These are phyloP conservation scores for Allomyces macrogynus DNA, from an alignment of 192 early-diverging fungal genomes.

Conservation along the genomic window DNA sequence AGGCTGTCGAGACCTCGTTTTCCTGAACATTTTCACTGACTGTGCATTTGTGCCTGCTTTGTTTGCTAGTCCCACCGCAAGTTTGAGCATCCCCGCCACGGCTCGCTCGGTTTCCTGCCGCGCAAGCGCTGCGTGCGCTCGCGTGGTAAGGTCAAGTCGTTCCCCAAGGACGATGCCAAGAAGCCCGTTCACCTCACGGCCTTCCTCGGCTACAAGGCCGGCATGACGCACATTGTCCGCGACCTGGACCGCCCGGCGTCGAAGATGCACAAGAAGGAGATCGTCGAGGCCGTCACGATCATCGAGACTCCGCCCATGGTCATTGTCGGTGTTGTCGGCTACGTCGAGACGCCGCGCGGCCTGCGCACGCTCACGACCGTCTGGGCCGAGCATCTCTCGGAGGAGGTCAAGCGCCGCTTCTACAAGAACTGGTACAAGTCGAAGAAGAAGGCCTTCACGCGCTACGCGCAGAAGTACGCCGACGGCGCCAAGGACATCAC, in stretches of 20 bases:
- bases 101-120: conserved; percentile 55
- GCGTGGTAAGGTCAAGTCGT: conserved; percentile 93
- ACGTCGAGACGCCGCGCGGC: conserved; percentile 97
- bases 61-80: conserved; percentile 62
- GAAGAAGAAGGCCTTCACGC: conserved; percentile 99
- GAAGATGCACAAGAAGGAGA: conserved; percentile 99
- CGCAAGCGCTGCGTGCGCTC: conserved; percentile 81
- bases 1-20: too few species aligned
- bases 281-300: conserved; percentile 97
- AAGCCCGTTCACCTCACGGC: conserved; percentile 96
- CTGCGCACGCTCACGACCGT: conserved; percentile 96
- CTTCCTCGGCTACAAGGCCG: conserved; percentile 99
- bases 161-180: conserved; percentile 91
- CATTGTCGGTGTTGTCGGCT: conserved; percentile 96
- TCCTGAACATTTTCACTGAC: too few species aligned
- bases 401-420: conserved; percentile 97
- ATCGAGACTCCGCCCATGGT: conserved; percentile 96
- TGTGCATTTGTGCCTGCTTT: too few species aligned
- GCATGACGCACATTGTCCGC: conserved; percentile 99
- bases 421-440: conserved; percentile 99
- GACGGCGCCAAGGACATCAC: conserved; percentile 69
- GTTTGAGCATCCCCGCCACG: conserved; percentile 95
- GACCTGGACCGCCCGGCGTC: conserved; percentile 97
- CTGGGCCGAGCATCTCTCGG: conserved; percentile 96
- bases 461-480: conserved; percentile 94